A percentile compares a stretch with the other conserved stretches of the same genome.
phyloP scores from a whole-genome alignment of 2,329 filamentous ascomycete species.

The Fusarium mangiferae region DNA sequence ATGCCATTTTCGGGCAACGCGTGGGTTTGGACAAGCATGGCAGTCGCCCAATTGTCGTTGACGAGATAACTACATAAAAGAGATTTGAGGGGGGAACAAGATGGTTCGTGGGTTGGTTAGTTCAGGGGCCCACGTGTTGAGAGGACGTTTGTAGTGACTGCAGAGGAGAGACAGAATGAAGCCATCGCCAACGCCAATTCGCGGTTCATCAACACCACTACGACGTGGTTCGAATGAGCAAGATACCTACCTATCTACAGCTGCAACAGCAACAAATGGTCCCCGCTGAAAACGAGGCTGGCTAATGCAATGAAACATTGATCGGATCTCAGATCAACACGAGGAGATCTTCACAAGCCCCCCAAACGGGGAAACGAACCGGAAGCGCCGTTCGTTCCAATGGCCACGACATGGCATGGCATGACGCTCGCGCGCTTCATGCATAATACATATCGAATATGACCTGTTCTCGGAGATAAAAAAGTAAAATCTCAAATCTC shows the following conservation, averaged over 20 bases:
- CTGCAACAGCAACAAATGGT: not conserved
- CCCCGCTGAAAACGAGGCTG: not conserved
- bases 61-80: not conserved
- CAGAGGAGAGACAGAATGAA: not conserved
- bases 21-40: conserved; percentile 6
- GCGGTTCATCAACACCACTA: not conserved
- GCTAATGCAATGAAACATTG: not conserved
- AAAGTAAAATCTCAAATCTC: not conserved
- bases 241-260: not conserved
- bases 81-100: not conserved
- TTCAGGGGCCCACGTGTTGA: not conserved
- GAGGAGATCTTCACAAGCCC: not conserved
- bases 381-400: not conserved
- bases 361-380: not conserved
- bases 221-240: not conserved
- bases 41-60: conserved; percentile 1
- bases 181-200: conserved; percentile 2
- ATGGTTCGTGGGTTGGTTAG: not conserved
- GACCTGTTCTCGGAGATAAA: not conserved
- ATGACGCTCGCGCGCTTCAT: not conserved
- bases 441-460: not conserved
- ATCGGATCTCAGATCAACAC: not conserved
- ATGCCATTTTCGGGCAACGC: not conserved
- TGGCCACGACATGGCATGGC: not conserved
- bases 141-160: not conserved